phyloP scores from a whole-genome alignment of 140 eudicot species.

The Flaveria floridana region DNA sequence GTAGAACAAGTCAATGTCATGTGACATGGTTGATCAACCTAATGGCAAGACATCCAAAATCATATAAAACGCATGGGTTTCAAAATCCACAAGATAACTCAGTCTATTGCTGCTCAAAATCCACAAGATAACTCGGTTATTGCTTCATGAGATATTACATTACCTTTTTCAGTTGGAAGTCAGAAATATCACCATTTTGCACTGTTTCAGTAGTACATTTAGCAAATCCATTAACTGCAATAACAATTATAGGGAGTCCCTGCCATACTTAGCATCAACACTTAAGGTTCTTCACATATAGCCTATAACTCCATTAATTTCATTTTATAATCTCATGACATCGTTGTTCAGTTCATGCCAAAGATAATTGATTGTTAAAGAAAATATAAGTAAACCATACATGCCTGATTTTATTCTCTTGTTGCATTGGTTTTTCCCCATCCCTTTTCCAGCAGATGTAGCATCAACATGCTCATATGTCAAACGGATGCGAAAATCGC shows the following conservation, averaged over 20 bases:
- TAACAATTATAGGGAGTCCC: constrained; percentile 15
- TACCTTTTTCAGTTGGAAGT: constrained; percentile 56
- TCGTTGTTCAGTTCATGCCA: neutral
- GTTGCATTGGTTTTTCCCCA: constrained; percentile 49
- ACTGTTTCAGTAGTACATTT: constrained; percentile 30
- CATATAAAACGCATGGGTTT: constrained; percentile 14
- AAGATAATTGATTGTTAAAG: neutral
- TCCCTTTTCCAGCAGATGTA: constrained; percentile 26
- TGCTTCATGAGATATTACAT: constrained; percentile 22
- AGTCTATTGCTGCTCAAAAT: constrained; percentile 29
- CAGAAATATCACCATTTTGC: constrained; percentile 33
- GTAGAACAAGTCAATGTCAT: constrained; percentile 50
- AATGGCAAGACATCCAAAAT: constrained; percentile 25
- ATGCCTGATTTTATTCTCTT: constrained; percentile 85
- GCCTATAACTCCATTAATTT: neutral
- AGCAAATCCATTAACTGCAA: constrained; percentile 30
- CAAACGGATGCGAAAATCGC: constrained; percentile 75
- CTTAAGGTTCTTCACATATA: neutral
- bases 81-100: constrained; percentile 18
- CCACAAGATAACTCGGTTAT: constrained; percentile 13
- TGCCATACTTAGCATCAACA: constrained; percentile 3
- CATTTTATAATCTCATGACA: neutral
- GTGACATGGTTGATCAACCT: constrained; percentile 74
- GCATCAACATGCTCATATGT: constrained; percentile 54
- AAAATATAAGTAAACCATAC: constrained; percentile 19